Conservation (phyloP, 2,329 filamentous ascomycete species). For the Monosporascus sp. region DNA sequence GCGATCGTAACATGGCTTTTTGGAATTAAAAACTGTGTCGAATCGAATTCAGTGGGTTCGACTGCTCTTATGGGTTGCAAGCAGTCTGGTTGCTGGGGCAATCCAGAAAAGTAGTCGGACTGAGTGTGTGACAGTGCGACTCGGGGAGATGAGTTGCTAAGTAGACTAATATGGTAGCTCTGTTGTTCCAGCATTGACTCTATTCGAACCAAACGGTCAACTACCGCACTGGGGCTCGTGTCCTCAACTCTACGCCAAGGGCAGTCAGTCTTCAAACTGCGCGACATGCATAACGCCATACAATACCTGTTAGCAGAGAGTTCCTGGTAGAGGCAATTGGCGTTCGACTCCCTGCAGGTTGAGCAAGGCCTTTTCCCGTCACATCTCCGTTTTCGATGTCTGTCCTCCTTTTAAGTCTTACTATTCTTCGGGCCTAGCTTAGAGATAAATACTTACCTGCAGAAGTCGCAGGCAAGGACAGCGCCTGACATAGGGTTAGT, state of each 20-base stretch:
- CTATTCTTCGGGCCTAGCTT: background rate
- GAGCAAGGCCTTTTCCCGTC: constrained; percentile 33
- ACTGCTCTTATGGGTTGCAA: constrained; percentile 13
- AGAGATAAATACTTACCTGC: constrained; percentile 17
- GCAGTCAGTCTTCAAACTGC: constrained; percentile 3
- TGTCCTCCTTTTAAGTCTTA: constrained; percentile 10
- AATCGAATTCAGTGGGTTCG: constrained; percentile 20
- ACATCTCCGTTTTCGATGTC: constrained; percentile 33
- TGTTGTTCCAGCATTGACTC: constrained; percentile 29
- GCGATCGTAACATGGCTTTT: constrained; percentile 28
- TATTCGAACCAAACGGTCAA: constrained; percentile 32
- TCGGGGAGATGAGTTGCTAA: constrained; percentile 18
- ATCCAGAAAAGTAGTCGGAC: constrained; percentile 16
- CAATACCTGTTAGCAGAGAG: constrained; percentile 28
- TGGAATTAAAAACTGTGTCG: constrained; percentile 31
- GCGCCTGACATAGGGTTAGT: constrained; percentile 25
- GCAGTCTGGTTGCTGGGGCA: constrained; percentile 16
- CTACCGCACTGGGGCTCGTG: constrained; percentile 27
- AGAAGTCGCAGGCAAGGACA: constrained; percentile 35
- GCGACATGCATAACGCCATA: background rate
- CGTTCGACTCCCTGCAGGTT: constrained; percentile 32
- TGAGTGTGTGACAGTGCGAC: constrained; percentile 18
- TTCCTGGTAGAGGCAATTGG: constrained; percentile 35
- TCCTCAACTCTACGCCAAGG: constrained; percentile 25
- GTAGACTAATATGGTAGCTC: constrained; percentile 22